Evolutionary conservation across 352 stramenopile genomes (phyloP).

Genomic region (Phytophthora cactorum): DNA sequence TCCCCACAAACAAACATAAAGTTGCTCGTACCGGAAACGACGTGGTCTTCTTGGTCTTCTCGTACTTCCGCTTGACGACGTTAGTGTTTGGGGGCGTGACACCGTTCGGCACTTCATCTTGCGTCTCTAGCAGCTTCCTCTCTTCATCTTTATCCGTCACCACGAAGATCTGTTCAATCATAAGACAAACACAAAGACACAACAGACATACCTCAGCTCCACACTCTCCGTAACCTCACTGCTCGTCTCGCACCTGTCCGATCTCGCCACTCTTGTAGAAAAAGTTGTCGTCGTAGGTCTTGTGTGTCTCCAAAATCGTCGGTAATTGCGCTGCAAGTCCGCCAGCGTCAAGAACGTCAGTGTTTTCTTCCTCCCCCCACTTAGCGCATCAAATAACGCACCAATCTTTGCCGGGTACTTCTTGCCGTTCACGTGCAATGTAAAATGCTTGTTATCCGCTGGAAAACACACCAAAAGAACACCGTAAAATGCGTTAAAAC

Average conservation of each 20-base stretch:
- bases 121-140: constrained; percentile 59
- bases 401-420: constrained; percentile 84
- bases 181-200: constrained; percentile 3
- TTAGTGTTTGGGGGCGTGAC: constrained; percentile 88
- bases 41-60: constrained; percentile 86
- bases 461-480: constrained; percentile 8
- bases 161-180: constrained; percentile 72
- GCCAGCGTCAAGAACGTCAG: constrained; percentile 7
- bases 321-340: constrained; percentile 72
- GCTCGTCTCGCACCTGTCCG: constrained; percentile 53
- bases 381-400: constrained; percentile 43
- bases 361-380: not conserved
- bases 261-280: constrained; percentile 92
- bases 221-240: not conserved
- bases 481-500: constrained; percentile 6
- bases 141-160: constrained; percentile 84
- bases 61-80: constrained; percentile 88
- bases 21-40: constrained; percentile 66
- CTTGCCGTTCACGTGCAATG: constrained; percentile 73
- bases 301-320: constrained; percentile 88
- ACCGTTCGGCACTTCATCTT: constrained; percentile 73
- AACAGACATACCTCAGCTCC: not conserved
- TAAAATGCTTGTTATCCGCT: constrained; percentile 91
- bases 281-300: constrained; percentile 90
- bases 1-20: not conserved